These are phyloP conservation scores for Globisporangium camurandrum DNA, from an alignment of 352 stramenopile genomes.

Conservation along the genomic window DNA sequence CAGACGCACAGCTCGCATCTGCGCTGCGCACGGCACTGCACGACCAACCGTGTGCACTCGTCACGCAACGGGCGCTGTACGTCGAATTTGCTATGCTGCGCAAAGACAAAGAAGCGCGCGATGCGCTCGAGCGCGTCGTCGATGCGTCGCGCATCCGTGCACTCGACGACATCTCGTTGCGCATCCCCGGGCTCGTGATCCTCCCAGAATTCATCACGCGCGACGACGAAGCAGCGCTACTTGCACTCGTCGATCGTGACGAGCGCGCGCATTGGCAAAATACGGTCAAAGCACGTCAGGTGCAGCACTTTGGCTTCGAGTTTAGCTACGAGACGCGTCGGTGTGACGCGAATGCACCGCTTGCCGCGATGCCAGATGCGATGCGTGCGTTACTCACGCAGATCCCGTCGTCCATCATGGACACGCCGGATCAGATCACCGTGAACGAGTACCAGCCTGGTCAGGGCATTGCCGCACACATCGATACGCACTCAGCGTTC, in stretches of 20 bases:
- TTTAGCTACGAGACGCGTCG: conserved; percentile 83
- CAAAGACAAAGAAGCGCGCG: conserved; percentile 60
- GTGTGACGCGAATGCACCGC: conserved; percentile 40
- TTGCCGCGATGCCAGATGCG: conserved; percentile 39
- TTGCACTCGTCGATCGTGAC: conserved; percentile 55
- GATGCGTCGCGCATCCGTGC: conserved; percentile 39
- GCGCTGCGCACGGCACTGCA: conserved; percentile 42
- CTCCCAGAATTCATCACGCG: conserved; percentile 57
- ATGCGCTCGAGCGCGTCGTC: conserved; percentile 46
- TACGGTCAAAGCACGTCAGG: conserved; percentile 72
- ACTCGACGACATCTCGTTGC: conserved; percentile 26
- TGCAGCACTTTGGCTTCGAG: conserved; percentile 85
- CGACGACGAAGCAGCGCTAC: conserved; percentile 40
- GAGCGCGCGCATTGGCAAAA: conserved; percentile 47
- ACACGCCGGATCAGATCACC: conserved; percentile 70
- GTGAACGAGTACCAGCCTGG: conserved; percentile 88
- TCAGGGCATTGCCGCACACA: conserved; percentile 83
- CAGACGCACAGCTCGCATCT: conserved; percentile 5
- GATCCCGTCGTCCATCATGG: conserved; percentile 53
- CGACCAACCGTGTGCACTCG: conserved; percentile 43
- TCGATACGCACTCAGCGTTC: conserved; percentile 87
- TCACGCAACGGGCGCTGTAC: conserved; percentile 57
- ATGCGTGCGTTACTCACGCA: conserved; percentile 37
- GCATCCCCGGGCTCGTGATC: conserved; percentile 60
- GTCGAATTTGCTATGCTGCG: conserved; percentile 61